phyloP scores from a whole-genome alignment of 164 flowering plant genomes.

The Nymphaea thermarum region DNA sequence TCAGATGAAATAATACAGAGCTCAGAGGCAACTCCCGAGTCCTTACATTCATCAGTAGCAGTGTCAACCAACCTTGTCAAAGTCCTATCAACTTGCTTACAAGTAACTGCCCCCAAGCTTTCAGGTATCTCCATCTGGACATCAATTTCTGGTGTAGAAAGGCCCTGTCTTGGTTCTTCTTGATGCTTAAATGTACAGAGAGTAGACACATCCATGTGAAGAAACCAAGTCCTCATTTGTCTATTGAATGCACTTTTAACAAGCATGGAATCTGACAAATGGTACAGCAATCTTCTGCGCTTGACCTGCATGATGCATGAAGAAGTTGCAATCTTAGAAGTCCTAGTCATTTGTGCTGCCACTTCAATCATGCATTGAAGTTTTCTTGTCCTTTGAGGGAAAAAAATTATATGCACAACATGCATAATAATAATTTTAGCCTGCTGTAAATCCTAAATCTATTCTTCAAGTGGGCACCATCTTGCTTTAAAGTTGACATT shows the following conservation, averaged over 20 bases:
- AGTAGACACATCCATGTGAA: constrained; percentile 32
- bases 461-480: no score
- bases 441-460: no score
- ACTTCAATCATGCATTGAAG: no score
- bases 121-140: constrained; percentile 1
- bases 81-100: background rate
- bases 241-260: constrained; percentile 43
- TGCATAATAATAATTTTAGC: no score
- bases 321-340: background rate
- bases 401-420: no score
- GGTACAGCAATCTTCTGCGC: constrained; percentile 37
- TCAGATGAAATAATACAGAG: background rate
- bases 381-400: no score
- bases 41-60: background rate
- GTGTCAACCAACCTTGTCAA: background rate
- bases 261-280: constrained; percentile 53
- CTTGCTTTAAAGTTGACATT: no score
- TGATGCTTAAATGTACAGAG: background rate
- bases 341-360: background rate
- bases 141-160: constrained; percentile 1
- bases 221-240: constrained; percentile 31
- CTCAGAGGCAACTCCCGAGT: background rate
- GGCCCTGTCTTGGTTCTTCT: constrained; percentile 1
- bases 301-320: constrained; percentile 33
- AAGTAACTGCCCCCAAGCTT: background rate